Evolutionary conservation across 495 filamentous ascomycete genomes (phyloP), one percentile per base, ranked within the genome.

Genomic region (Neurospora sp.): DNA sequence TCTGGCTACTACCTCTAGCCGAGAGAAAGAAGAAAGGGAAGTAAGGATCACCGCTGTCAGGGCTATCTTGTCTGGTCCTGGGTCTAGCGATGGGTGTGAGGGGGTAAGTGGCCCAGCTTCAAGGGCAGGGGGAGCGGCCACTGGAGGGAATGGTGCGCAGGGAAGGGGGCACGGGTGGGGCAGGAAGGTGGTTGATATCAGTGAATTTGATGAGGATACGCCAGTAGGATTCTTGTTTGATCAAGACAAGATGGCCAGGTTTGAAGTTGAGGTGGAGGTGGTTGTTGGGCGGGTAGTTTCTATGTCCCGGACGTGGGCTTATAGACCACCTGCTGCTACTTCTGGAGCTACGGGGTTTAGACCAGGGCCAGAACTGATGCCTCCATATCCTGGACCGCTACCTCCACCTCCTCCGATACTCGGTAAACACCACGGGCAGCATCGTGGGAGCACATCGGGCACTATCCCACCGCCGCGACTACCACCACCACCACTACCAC

Each of bases 241-340:
- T 61, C 12, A 61, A 16, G 22, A 59, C 9, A 2, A 27, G 0
- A 73, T 83, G 27, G 76, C 76, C 16, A 53, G 71, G 68, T 81
- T 83, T 65, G 81, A 83, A 74, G 71, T 83, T 65, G 81, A 83
- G 74, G 71, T 83, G 10, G 78, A 81, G 68, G 78, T 83, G 38
- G 45, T 9, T 2, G 27, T 8, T 27, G 20, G 22, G 45, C 45
- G 44, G 18, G 44, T 45, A 31, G 44, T 9, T 22, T 47, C n/a
- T 4, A 20, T 22, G 44, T 20, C 44, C 18, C 8, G 27, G 27
- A 31, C 8, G 8, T 47, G 44, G 44, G 20, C 8, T n/a, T 18
- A 8, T 44, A 44, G 18, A 20, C 42, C 42, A 9, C n/a, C 45
- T 53, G 45, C 8, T 53, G 45, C n/a, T 22, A 53, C 9, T 22